A percentile compares a stretch with the other conserved stretches of the same genome.
phyloP scores from a whole-genome alignment of 192 early-diverging fungal genomes.

The Umbelopsis sp. region DNA sequence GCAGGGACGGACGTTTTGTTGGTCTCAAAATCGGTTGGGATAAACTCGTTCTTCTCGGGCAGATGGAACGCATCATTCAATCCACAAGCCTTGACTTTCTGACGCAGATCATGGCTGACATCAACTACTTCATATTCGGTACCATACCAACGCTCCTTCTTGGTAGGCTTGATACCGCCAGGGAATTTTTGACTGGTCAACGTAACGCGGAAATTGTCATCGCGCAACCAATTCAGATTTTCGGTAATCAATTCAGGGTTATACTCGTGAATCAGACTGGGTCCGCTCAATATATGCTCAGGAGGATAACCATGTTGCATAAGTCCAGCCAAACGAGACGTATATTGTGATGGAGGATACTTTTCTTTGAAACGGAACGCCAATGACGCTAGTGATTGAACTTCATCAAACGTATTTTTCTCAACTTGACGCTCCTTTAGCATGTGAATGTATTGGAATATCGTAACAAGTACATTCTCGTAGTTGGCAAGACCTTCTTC shows the following conservation, averaged over 20 bases:
- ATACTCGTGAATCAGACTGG: slow-evolving; percentile 63
- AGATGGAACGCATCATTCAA: slow-evolving; percentile 38
- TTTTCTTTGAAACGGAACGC: slow-evolving; percentile 81
- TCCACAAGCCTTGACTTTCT: slow-evolving; percentile 34
- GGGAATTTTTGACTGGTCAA: slow-evolving; percentile 47
- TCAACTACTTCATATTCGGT: slow-evolving; percentile 71
- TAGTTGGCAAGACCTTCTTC: slow-evolving; percentile 77
- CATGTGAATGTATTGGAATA: slow-evolving; percentile 93
- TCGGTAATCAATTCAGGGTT: slow-evolving; percentile 67
- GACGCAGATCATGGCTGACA: slow-evolving; percentile 55
- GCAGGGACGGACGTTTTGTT: slow-evolving; percentile 42
- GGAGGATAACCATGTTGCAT: slow-evolving; percentile 82
- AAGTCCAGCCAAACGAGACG: slow-evolving; percentile 68
- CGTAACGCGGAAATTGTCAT: slow-evolving; percentile 67
- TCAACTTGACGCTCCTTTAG: slow-evolving; percentile 71
- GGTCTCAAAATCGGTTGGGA: slow-evolving; percentile 82
- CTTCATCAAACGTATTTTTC: slow-evolving; percentile 85
- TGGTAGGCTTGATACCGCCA: slow-evolving; percentile 44
- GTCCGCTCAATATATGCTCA: slow-evolving; percentile 67
- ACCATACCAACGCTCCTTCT: slow-evolving; percentile 79
- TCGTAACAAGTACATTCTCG: slow-evolving; percentile 74
- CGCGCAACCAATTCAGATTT: slow-evolving; percentile 58
- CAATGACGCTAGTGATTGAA: slow-evolving; percentile 52
- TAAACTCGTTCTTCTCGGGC: slow-evolving; percentile 80
- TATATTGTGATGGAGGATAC: slow-evolving; percentile 63